Base-by-base conservation (phyloP, 1,139 yeast species). In the Ogataea hybrid region DNA sequence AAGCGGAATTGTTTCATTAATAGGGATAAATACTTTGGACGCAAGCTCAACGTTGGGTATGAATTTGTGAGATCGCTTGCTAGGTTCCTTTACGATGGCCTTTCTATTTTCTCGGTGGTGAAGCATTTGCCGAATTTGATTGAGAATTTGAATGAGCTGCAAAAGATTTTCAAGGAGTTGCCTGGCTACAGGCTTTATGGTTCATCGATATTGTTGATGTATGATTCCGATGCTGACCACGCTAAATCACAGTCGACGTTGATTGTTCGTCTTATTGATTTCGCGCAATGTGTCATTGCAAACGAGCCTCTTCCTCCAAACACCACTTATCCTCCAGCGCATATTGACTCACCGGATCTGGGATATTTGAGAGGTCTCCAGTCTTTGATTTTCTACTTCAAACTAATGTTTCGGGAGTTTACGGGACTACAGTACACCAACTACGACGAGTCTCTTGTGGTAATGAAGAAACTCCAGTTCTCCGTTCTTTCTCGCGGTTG, bases 161-260 rank as follows among this genome's bases (percentile, higher is more conserved):
- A 75, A 40, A 54, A 58, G 3, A 77, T 84, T 12, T 76, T 89
- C 46, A 56, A 63, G 11, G 65, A 70, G 28, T 69, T 92, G 43
- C 68, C 69, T 9, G 92, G 95, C n/a, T 94, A 89, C 63, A 71
- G 99, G 48, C 74, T 94, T 62, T 94, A 92, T 62, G 99, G 98
- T 0, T 84, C 96, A 2, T 85, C 95, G 27, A 70, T 94, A 43
- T 69, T 94, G 50, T 70, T 94, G 52, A 87, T 92, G 81, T 90
- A 90, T 62, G 98, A 92, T 59, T 60, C 64, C 16, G 53, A 54
- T n/a, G 53, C 48, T 3, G 61, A 63, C 29, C 57, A 53, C 23
- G 56, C 54, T 62, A 27, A 39, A 5, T 34, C 40, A 6, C 41
- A 39, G 21, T 53, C 59, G 2, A 53, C 58, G 3, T 22, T 59